Evolutionary conservation across 768 basidiomycete species (phyloP), one percentile per base, ranked within the genome.

Genomic region (Chalciporus chontae): DNA sequence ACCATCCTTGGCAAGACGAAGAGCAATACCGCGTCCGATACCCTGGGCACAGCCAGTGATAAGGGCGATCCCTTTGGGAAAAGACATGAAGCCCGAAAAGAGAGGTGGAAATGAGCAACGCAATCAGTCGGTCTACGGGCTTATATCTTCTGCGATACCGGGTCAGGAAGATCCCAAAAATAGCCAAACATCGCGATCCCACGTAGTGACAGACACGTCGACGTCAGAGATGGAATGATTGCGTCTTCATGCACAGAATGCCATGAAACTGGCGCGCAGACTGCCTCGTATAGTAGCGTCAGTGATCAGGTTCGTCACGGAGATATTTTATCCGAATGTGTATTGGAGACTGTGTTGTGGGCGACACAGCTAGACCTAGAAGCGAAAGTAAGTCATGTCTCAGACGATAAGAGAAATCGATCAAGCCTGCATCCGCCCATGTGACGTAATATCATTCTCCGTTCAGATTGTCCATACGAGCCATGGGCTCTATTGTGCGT

Each of bases 1-100:
- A 1, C 67, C 72, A 27, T 69, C 72, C 10, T 24, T 43, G 1
- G 70, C 70, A n/a, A 70, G 63, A 26, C 62, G 59, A 21, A 72
- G 49, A 9, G 67, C 68, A 4, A 73, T 68, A 15, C 54, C 44
- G 14, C 65, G 63, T 14, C 63, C 65, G n/a, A 60, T 48, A 14
- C 57, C 62, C 21, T 58, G 65, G 10, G 60, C 71, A 4, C 67
- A 65, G 17, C 69, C 70, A 2, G 71, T 71, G 36, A 72, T 40
- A n/a, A 71, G 60, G 1, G 68, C 72, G 19, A 68, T 44, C n/a
- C 68, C 61, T 54, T 61, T 64, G 32, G 24, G 15, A 23, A 60
- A 18, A 36, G 57, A 62, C 62, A 66, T 65, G 47, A 11, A 26
- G 15, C 0, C 5, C 13, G 8, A 31, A 24, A 19, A 11, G 17